Evolutionary conservation across 129 eudicot species (phyloP).

Genomic region (Ambrosia trifida): DNA sequence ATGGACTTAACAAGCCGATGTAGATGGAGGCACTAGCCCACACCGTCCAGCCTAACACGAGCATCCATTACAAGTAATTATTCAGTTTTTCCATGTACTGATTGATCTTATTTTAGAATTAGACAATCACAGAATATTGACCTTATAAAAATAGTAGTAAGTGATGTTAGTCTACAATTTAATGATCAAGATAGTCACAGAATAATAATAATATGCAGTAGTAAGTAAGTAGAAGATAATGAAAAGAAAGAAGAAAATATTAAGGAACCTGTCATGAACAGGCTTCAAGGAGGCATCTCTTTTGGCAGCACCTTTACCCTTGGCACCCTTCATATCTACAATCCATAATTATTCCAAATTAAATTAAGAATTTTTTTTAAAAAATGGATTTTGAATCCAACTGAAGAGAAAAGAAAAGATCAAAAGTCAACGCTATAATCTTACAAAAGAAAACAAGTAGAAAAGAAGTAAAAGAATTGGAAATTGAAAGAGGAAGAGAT

Average conservation of each 20-base stretch:
- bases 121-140: not conserved
- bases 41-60: not conserved
- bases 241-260: not conserved
- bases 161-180: too few species aligned
- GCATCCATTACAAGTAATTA: not conserved
- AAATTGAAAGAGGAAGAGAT: not conserved
- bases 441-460: not conserved
- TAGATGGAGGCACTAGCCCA: not conserved
- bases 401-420: slow-evolving; percentile 22
- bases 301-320: slow-evolving; percentile 64
- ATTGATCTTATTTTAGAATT: not conserved
- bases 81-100: not conserved
- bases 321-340: slow-evolving; percentile 70
- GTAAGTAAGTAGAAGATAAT: not conserved
- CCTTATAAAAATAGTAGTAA: too few species aligned
- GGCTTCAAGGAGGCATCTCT: slow-evolving; percentile 69
- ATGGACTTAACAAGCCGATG: too few species aligned
- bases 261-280: slow-evolving; percentile 61
- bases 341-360: not conserved
- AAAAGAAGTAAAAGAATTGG: not conserved
- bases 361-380: not conserved
- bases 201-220: not conserved
- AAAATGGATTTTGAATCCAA: not conserved
- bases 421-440: slow-evolving; percentile 31
- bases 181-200: not conserved